Evolutionary conservation across 345 rosid species (phyloP).

Genomic region (Euphorbia lathyris): DNA sequence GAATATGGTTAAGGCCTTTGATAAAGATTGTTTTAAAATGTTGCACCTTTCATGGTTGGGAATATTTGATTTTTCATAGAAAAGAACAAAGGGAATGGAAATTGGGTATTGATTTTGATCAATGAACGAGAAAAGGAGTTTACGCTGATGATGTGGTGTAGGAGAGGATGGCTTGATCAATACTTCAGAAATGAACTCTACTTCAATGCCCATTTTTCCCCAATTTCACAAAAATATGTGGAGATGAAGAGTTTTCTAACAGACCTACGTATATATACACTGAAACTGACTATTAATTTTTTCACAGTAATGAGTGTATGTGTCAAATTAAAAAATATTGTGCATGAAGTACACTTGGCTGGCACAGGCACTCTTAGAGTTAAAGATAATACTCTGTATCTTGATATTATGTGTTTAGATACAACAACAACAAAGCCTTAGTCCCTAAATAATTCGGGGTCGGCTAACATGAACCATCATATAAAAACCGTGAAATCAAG

Average conservation of each 20-base stretch:
- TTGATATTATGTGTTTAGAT: too few relatives aligned
- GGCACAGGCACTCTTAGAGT: too few relatives aligned
- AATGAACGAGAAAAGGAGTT: conserved; percentile 20
- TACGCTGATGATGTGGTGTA: conserved; percentile 26
- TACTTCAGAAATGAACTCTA: conserved; percentile 18
- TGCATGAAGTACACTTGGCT: too few relatives aligned
- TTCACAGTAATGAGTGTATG: too few relatives aligned
- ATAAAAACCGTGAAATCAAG: too few relatives aligned
- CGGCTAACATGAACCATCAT: too few relatives aligned
- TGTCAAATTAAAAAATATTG: too few relatives aligned
- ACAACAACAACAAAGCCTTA: too few relatives aligned
- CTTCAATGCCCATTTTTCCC: conserved; percentile 7
- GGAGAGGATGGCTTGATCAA: conserved; percentile 18
- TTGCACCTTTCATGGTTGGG: neutral
- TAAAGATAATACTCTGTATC: too few relatives aligned
- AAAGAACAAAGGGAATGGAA: conserved; percentile 10
- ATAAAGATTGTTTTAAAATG: neutral
- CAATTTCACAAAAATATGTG: neutral
- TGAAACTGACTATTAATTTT: too few relatives aligned
- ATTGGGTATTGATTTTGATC: conserved; percentile 24
- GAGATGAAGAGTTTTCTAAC: neutral
- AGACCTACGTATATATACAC: too few relatives aligned
- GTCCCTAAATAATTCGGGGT: too few relatives aligned
- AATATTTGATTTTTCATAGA: neutral
- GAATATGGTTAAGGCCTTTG: neutral